A percentile compares a stretch with the other conserved stretches of the same genome.
These are phyloP conservation scores for Jamesozyma hellenica DNA, from an alignment of 805 yeast genomes.

Conservation along the genomic window DNA sequence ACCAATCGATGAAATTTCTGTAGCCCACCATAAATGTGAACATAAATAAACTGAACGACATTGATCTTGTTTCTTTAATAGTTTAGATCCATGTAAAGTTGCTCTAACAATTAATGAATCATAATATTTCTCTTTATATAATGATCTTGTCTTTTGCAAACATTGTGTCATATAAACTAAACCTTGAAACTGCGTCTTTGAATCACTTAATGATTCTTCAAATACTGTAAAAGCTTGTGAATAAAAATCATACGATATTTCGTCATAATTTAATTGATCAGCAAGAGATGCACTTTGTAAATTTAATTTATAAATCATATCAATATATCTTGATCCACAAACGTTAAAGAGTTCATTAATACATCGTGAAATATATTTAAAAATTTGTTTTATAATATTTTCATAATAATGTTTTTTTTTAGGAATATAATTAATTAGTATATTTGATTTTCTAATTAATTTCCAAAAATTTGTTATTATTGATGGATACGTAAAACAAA, in stretches of 20 bases:
- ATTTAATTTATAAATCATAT: conserved; percentile 35
- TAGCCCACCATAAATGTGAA: conserved; percentile 91
- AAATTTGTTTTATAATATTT: conserved; percentile 38
- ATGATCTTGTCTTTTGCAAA: conserved; percentile 42
- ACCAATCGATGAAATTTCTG: conserved; percentile 42
- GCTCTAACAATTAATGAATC: conserved; percentile 75
- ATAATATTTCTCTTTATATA: conserved; percentile 39
- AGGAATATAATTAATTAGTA: conserved; percentile 15
- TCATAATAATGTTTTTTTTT: conserved; percentile 10
- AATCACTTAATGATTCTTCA: conserved; percentile 53
- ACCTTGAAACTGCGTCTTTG: conserved; percentile 45
- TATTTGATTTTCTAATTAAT: conserved; percentile 42
- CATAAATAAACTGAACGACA: conserved; percentile 79
- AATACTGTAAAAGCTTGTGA: conserved; percentile 80
- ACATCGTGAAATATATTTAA: conserved; percentile 63
- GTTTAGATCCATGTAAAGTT: conserved; percentile 78
- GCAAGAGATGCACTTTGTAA: conserved; percentile 65
- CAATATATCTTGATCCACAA: conserved; percentile 24
- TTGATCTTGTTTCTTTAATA: conserved; percentile 87
- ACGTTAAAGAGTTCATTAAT: conserved; percentile 51
- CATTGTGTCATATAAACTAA: conserved; percentile 41
- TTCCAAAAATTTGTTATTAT: conserved; percentile 52
- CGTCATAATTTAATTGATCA: conserved; percentile 62
- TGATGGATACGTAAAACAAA: conserved; percentile 66
- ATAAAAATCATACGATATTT: conserved; percentile 76